phyloP scores from a whole-genome alignment of 345 rosid species.

The Camelina hispida region DNA sequence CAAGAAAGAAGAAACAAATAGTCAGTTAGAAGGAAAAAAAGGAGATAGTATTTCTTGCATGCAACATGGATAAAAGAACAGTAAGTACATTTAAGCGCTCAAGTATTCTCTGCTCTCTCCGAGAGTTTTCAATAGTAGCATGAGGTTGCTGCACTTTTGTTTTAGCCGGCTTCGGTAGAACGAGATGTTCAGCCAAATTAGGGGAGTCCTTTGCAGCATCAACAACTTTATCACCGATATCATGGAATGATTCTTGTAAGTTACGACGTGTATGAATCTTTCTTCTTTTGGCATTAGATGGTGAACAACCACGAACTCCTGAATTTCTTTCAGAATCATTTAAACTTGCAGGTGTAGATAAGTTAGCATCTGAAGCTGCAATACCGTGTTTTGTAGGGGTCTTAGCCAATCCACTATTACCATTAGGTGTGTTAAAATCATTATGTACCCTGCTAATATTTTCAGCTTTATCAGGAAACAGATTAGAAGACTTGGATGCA shows the following conservation, averaged over 20 bases:
- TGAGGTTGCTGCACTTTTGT: constrained; percentile 49
- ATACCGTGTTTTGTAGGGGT: constrained; percentile 43
- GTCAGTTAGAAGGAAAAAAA: constrained; percentile 21
- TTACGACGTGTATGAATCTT: constrained; percentile 42
- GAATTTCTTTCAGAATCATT: constrained; percentile 47
- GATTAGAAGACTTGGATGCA: constrained; percentile 45
- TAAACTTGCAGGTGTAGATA: constrained; percentile 47
- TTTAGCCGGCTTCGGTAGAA: constrained; percentile 43
- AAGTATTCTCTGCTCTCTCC: constrained; percentile 85
- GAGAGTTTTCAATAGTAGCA: constrained; percentile 67
- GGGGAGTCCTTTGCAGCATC: constrained; percentile 49
- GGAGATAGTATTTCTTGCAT: neutral
- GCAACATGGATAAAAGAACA: constrained; percentile 5
- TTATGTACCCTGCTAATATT: constrained; percentile 41
- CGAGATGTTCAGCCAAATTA: constrained; percentile 42
- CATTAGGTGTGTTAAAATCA: constrained; percentile 43
- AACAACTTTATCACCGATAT: constrained; percentile 42
- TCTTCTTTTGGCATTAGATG: constrained; percentile 43
- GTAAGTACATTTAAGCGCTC: constrained; percentile 67
- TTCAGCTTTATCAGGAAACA: constrained; percentile 43
- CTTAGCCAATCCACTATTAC: constrained; percentile 46
- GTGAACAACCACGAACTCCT: constrained; percentile 48
- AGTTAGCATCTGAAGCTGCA: constrained; percentile 49
- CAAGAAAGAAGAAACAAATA: constrained; percentile 25
- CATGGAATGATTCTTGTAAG: constrained; percentile 48